A percentile compares a stretch with the other conserved stretches of the same genome.
Evolutionary conservation across 169 alveolate genomes (phyloP).

Genomic region (Cryptosporidium sp.): DNA sequence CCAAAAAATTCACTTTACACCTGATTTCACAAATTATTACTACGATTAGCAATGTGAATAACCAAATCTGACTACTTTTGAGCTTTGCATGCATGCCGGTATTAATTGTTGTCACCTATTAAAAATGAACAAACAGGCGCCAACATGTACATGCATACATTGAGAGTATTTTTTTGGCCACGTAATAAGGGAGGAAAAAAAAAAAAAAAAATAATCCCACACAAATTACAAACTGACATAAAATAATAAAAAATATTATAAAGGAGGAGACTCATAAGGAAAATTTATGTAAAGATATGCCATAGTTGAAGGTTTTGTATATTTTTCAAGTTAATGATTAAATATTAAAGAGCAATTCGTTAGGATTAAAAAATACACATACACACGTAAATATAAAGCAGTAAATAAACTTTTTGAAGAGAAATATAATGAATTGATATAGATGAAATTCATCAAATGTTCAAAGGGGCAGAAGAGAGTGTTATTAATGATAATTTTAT

Average conservation of each 20-base stretch:
- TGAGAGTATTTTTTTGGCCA: conserved; percentile 32
- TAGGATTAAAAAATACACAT: background rate
- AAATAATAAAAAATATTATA: conserved; percentile 18
- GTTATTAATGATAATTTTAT: conserved; percentile 36
- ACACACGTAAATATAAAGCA: background rate
- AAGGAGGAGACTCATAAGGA: background rate
- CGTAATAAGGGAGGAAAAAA: conserved; percentile 41
- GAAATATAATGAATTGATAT: conserved; percentile 20
- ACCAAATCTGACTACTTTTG: background rate
- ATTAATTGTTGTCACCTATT: conserved; percentile 2
- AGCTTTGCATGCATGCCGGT: conserved; percentile 62
- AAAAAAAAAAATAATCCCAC: conserved; percentile 61
- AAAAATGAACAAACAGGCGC: conserved; percentile 28
- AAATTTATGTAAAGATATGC: background rate
- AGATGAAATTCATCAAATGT: conserved; percentile 26
- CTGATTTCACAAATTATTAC: background rate
- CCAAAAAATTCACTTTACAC: background rate
- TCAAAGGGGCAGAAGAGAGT: conserved; percentile 7
- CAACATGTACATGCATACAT: conserved; percentile 71
- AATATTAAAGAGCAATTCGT: background rate
- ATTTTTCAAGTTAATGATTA: conserved; percentile 1
- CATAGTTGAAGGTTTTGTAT: background rate
- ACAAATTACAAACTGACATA: conserved; percentile 50
- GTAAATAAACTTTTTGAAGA: background rate
- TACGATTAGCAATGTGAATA: background rate